Evolutionary conservation across 2,329 filamentous ascomycete species (phyloP).

Genomic region (Aspergillus pseudoviridinutans): DNA sequence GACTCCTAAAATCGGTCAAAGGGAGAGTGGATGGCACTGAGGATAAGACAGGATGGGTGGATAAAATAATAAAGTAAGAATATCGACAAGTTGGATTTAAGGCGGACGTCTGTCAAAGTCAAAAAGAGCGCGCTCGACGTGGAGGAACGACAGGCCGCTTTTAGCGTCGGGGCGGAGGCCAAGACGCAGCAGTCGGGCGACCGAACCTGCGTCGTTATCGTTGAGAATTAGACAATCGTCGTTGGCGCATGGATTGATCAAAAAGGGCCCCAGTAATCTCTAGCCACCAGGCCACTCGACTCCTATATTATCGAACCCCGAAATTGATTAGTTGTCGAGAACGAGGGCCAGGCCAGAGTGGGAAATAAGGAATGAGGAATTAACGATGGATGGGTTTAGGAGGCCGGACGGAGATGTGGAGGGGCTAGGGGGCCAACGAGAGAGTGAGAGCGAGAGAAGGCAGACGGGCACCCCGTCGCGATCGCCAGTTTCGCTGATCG

Average conservation of each 20-base stretch:
- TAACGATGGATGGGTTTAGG: constrained; percentile 3
- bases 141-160: constrained; percentile 27
- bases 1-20: constrained; percentile 19
- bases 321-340: constrained; percentile 7
- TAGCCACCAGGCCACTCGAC: constrained; percentile 22
- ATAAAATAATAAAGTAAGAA: constrained; percentile 5
- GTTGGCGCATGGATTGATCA: constrained; percentile 32
- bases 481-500: constrained; percentile 18
- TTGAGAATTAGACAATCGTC: constrained; percentile 24
- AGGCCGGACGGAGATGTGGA: constrained; percentile 30
- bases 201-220: constrained; percentile 28
- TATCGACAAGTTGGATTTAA: constrained; percentile 11
- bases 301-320: constrained; percentile 11
- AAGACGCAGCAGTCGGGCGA: constrained; percentile 34
- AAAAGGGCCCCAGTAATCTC: constrained; percentile 20
- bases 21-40: constrained; percentile 2
- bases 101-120: constrained; percentile 17
- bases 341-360: constrained; percentile 8
- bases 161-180: constrained; percentile 33
- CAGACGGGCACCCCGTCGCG: constrained; percentile 11
- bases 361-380: constrained; percentile 9
- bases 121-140: constrained; percentile 26
- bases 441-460: constrained; percentile 8
- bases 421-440: constrained; percentile 29
- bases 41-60: neutral